Evolutionary conservation across 192 early-diverging fungal genomes (phyloP), one percentile per base, ranked within the genome.

Genomic region (Mortierella antarctica): DNA sequence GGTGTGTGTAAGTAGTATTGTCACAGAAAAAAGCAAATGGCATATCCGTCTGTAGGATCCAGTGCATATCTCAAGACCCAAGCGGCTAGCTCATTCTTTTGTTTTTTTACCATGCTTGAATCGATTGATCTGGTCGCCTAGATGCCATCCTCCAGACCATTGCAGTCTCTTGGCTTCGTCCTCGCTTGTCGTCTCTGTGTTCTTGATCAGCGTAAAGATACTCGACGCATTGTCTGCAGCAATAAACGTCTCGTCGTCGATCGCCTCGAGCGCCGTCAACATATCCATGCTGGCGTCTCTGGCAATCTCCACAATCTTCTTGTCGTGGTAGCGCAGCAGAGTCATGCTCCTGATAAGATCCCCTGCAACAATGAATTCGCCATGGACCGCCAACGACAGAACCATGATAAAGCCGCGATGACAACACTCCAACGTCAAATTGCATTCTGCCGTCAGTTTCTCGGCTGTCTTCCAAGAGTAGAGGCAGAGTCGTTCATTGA

Each of bases 341-440:
- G 90, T 85, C 8, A 92, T 89, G 0, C 95, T 96, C 50, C 91
- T 87, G 86, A 97, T 89, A 50, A 97, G 39, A 79, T 99, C 97
- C 18, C 92, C 96, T 13, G 96, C 93, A 1, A 92, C 63, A 31
- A 98, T 73, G 39, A 87, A 87, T 61, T 96, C 91, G 21, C 91
- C 94, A 11, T 70, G 72, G 5, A 85, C 83, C 4, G 90, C 86
- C 44, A 96, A 23, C 17, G 81, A 83, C 7, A 94, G 57, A 5
- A 87, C 79, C 7, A 91, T 45, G 7, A 91, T 89, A 67, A 82
- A 82, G 44, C 72, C 71, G 53, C 45, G 68, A 40, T 82, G 74
- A 41, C 56, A 61, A 47, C 83, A 86, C n/a, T 84, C 71, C 42
- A 59, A 48, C 6, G 65, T 41, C n/a, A 82, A 46, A 20, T 56